Conservation (phyloP, 108 stramenopile genomes). For the Seminavis robusta region DNA sequence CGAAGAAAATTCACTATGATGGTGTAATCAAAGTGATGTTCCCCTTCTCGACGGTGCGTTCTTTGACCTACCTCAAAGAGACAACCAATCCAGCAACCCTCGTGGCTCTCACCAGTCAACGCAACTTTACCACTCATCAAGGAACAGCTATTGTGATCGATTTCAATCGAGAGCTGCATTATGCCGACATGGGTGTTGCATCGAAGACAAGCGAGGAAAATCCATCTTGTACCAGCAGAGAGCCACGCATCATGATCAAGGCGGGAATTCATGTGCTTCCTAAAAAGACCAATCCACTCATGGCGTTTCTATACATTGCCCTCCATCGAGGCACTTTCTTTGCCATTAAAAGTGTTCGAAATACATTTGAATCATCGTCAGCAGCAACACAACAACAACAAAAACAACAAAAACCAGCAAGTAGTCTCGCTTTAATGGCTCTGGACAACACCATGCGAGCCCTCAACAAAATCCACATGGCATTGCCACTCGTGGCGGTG, state of each 20-base stretch:
- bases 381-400: background rate
- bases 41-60: conserved; percentile 1
- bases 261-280: conserved; percentile 3
- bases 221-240: background rate
- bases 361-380: conserved; percentile 5
- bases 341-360: conserved; percentile 3
- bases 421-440: background rate
- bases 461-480: conserved; percentile 9
- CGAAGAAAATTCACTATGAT: conserved; percentile 10
- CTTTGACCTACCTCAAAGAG: conserved; percentile 9
- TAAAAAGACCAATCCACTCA: background rate
- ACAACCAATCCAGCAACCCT: conserved; percentile 2
- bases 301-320: background rate
- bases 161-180: conserved; percentile 15
- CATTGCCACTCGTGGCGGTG: background rate
- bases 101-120: conserved; percentile 1
- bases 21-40: conserved; percentile 5
- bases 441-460: conserved; percentile 10
- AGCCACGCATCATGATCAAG: conserved; percentile 16
- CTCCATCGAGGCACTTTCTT: conserved; percentile 11
- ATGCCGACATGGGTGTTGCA: background rate
- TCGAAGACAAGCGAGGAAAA: background rate
- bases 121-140: conserved; percentile 2
- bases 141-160: conserved; percentile 4
- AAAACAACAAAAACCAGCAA: background rate